Base-by-base conservation (phyloP, 768 basidiomycete species). In the Mycena belliarum region DNA sequence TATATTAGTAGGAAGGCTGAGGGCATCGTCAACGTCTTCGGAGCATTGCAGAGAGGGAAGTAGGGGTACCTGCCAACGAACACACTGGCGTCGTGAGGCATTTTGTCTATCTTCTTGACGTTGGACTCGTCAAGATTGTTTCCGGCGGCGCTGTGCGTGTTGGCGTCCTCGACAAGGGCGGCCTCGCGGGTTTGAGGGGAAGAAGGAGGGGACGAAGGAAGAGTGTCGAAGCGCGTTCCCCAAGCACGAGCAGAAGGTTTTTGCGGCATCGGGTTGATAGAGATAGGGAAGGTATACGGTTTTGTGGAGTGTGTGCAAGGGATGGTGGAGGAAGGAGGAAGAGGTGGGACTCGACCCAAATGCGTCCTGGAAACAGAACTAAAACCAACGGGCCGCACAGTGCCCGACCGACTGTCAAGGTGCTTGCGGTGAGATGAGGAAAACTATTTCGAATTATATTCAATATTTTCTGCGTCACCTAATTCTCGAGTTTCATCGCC, bases 1-100 rank as follows among this genome's bases (percentile, higher is more conserved):
- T 32, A 91, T 77, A 63, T 84, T 81, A 48, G 83, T 76, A 12
- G 91, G 91, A 59, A 93, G 77, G 68, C 91, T 93, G 57, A 43
- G 46, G 40, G 53, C 43, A 43, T 53, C 52, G 51, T 56, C 47
- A 51, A 49, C 59, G 43, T 51, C 40, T 42, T 41, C 46, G 46
- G 55, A 56, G 25, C 6, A 28, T 14, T 29, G 51, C 38, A 35
- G 52, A 24, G 23, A 35, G 35, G 49, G 23, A 25, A 58, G 32
- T 32, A 63, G 68, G n/a, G n/a, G 6, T 65, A 89, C 91, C 90
- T 91, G 70, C 92, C 91, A 58, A 93, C 86, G 70, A 93, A 93
- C 65, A 93, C 80, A 65, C 89, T 91, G 38, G 89, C 85, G 62
- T 92, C 87, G 68, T 91, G 88, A 53, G 83, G 80, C 67, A 81